Conservation (phyloP, 345 rosid genomes). For the Isatis tinctoria region DNA sequence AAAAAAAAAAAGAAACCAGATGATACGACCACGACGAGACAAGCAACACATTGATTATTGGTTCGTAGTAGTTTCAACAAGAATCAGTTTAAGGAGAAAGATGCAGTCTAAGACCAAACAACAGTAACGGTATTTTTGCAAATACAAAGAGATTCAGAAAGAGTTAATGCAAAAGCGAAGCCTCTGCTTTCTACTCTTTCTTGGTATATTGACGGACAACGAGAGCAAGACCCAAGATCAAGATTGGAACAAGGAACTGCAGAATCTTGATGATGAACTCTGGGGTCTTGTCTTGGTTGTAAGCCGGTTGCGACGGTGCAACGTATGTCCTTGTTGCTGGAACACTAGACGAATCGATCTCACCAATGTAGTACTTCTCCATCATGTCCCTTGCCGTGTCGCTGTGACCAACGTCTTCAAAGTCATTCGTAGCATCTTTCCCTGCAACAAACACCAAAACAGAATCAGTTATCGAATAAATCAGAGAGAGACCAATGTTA, state of each 20-base stretch:
- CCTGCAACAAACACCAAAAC: slow-evolving; percentile 38
- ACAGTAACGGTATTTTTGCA: background rate
- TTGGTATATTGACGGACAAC: slow-evolving; percentile 72
- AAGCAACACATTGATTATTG: slow-evolving; percentile 13
- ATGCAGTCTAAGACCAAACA: slow-evolving; percentile 16
- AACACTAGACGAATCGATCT: slow-evolving; percentile 56
- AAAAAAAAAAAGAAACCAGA: background rate
- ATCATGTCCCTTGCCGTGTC: slow-evolving; percentile 82
- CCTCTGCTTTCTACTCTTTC: slow-evolving; percentile 53
- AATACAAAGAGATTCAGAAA: slow-evolving; percentile 5
- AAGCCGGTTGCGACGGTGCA: slow-evolving; percentile 44
- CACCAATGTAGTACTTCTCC: slow-evolving; percentile 70
- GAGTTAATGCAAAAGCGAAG: background rate
- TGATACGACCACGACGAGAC: background rate
- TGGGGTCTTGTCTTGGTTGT: slow-evolving; percentile 56
- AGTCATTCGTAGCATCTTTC: slow-evolving; percentile 87
- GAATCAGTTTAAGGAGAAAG: background rate
- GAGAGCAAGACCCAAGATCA: slow-evolving; percentile 80
- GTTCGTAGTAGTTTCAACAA: slow-evolving; percentile 10
- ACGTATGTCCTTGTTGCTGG: slow-evolving; percentile 52
- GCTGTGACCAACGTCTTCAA: slow-evolving; percentile 96
- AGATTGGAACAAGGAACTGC: slow-evolving; percentile 82
- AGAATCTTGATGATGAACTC: slow-evolving; percentile 73
- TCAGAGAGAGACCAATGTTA: background rate
- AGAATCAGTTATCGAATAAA: background rate